A percentile compares a stretch with the other conserved stretches of the same genome.
phyloP scores from a whole-genome alignment of 768 basidiomycete species.

The Termitomyces titanicus region DNA sequence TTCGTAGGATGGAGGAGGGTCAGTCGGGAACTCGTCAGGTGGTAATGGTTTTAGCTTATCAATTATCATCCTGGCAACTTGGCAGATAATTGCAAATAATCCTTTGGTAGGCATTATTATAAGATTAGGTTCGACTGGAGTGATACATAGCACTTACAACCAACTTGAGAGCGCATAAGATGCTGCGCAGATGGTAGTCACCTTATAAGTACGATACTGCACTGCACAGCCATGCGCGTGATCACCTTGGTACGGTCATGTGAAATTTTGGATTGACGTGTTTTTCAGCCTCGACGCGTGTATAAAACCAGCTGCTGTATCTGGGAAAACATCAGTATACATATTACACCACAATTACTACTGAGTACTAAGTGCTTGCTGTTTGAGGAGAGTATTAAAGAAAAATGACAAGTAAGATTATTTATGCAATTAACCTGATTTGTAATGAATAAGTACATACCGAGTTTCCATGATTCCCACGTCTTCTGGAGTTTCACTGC shows the following conservation, averaged over 20 bases:
- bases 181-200: background rate
- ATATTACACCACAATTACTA: no score
- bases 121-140: background rate
- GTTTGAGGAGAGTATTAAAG: no score
- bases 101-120: background rate
- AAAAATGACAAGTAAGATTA: no score
- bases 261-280: background rate
- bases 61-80: slow-evolving; percentile 20
- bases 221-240: slow-evolving; percentile 4
- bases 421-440: no score
- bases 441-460: no score
- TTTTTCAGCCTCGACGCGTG: background rate
- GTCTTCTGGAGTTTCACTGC: no score
- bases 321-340: no score
- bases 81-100: background rate
- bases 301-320: background rate
- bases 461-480: no score
- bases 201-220: background rate
- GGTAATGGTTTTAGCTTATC: slow-evolving; percentile 32
- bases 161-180: background rate
- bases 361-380: no score
- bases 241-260: background rate
- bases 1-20: slow-evolving; percentile 41
- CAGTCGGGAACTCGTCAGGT: slow-evolving; percentile 34
- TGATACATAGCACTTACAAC: background rate